phyloP scores from a whole-genome alignment of 1,139 yeast genomes.

The Pichia sp. region DNA sequence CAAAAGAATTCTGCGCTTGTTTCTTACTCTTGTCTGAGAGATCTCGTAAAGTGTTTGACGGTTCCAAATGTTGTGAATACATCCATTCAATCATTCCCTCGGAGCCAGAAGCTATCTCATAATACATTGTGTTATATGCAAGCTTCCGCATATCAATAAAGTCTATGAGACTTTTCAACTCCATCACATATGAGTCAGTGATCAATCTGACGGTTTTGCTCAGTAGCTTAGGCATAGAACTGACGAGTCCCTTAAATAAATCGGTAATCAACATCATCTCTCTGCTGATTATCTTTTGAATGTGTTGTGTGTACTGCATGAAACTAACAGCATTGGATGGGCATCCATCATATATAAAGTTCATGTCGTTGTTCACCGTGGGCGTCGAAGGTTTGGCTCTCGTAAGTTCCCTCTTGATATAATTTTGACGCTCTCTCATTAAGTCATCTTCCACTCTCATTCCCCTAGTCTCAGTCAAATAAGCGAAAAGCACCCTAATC shows the following conservation, averaged over 20 bases:
- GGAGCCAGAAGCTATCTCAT: slow-evolving; percentile 38
- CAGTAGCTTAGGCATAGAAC: slow-evolving; percentile 38
- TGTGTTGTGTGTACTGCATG: slow-evolving; percentile 31
- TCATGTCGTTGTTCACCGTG: slow-evolving; percentile 20
- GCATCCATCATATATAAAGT: slow-evolving; percentile 25
- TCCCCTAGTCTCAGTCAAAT: slow-evolving; percentile 17
- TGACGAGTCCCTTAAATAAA: slow-evolving; percentile 14
- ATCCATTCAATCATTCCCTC: slow-evolving; percentile 15
- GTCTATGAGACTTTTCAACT: slow-evolving; percentile 29
- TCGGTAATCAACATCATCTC: slow-evolving; percentile 17
- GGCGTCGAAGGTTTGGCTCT: slow-evolving; percentile 14
- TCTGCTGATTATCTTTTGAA: slow-evolving; percentile 12
- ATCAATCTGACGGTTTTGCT: slow-evolving; percentile 44
- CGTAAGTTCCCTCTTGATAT: slow-evolving; percentile 12
- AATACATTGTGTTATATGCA: slow-evolving; percentile 36
- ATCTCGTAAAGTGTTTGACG: slow-evolving; percentile 14
- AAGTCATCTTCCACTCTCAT: slow-evolving; percentile 23
- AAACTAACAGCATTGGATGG: slow-evolving; percentile 46
- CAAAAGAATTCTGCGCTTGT: slow-evolving; percentile 39
- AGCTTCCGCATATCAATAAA: slow-evolving; percentile 31
- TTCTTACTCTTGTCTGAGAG: slow-evolving; percentile 6
- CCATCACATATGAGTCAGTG: slow-evolving; percentile 30
- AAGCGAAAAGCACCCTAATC: too few species aligned
- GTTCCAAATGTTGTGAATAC: slow-evolving; percentile 10
- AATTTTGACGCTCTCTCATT: slow-evolving; percentile 17